Evolutionary conservation across 345 rosid species (phyloP).

Genomic region (Linum tenue): DNA sequence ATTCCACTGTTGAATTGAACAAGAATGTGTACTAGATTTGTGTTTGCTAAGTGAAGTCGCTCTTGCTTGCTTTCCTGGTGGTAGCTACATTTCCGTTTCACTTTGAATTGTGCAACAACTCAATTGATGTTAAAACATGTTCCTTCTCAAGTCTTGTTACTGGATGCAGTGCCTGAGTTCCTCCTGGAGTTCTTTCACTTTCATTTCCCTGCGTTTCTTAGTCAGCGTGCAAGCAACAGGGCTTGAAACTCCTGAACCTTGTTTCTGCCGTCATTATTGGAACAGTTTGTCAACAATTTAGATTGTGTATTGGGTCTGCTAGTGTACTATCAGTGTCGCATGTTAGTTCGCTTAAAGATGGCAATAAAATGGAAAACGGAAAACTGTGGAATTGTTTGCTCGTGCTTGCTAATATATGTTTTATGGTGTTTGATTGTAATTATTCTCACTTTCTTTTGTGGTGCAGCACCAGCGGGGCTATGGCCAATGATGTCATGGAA

Average conservation of each 20-base stretch:
- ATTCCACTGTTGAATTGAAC: background rate
- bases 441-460: background rate
- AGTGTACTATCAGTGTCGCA: background rate
- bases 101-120: too few species aligned
- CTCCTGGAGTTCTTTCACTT: too few species aligned
- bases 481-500: slow-evolving; percentile 81
- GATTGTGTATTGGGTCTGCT: background rate
- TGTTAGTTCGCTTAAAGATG: background rate
- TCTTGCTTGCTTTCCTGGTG: too few species aligned
- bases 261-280: too few species aligned
- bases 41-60: background rate
- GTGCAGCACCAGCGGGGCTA: slow-evolving; percentile 25
- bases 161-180: too few species aligned
- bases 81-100: too few species aligned
- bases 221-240: too few species aligned
- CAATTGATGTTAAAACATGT: too few species aligned
- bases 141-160: too few species aligned
- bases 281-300: background rate
- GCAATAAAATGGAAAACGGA: background rate
- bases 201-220: too few species aligned
- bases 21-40: background rate
- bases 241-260: too few species aligned
- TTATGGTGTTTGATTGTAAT: background rate
- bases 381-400: background rate
- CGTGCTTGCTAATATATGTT: background rate